phyloP scores from a whole-genome alignment of 176 grass and related monocot species.

The Elaeis guineensis region DNA sequence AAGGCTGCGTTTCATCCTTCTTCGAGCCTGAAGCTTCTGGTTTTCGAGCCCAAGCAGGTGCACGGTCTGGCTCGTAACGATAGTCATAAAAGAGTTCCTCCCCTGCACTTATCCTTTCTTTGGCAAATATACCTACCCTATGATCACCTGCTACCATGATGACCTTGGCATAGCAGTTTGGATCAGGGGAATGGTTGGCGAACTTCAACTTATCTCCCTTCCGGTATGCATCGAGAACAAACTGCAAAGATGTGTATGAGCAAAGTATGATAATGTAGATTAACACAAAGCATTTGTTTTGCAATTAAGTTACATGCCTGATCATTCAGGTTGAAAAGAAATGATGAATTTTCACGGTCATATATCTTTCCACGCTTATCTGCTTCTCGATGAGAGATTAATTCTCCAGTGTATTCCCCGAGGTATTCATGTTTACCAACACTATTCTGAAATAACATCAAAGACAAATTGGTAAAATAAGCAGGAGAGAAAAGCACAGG shows the following conservation, averaged over 20 bases:
- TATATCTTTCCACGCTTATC: slow-evolving; percentile 98
- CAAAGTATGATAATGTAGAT: too few relatives aligned
- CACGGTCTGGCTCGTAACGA: slow-evolving; percentile 73
- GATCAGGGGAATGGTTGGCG: slow-evolving; percentile 92
- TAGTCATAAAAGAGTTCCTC: slow-evolving; percentile 91
- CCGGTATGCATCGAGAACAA: slow-evolving; percentile 87
- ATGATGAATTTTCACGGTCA: slow-evolving; percentile 88
- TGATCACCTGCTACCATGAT: slow-evolving; percentile 96
- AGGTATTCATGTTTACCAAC: slow-evolving; percentile 96
- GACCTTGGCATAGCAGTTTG: slow-evolving; percentile 92
- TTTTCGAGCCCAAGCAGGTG: slow-evolving; percentile 86
- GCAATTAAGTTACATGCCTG: slow-evolving; percentile 37
- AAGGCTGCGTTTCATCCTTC: slow-evolving; percentile 62
- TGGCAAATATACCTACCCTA: slow-evolving; percentile 91
- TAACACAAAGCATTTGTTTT: too few relatives aligned
- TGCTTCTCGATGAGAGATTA: slow-evolving; percentile 93
- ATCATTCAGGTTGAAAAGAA: slow-evolving; percentile 97
- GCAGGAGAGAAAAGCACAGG: slow-evolving; percentile 1
- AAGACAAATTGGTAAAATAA: not conserved
- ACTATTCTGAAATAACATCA: slow-evolving; percentile 53
- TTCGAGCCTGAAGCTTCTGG: slow-evolving; percentile 42
- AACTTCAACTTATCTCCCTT: slow-evolving; percentile 98
- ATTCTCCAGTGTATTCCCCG: slow-evolving; percentile 94
- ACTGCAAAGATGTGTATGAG: slow-evolving; percentile 34
- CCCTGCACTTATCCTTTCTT: slow-evolving; percentile 71